Conservation (phyloP, 257 asterid genomes). For the Verbascum thapsus region DNA sequence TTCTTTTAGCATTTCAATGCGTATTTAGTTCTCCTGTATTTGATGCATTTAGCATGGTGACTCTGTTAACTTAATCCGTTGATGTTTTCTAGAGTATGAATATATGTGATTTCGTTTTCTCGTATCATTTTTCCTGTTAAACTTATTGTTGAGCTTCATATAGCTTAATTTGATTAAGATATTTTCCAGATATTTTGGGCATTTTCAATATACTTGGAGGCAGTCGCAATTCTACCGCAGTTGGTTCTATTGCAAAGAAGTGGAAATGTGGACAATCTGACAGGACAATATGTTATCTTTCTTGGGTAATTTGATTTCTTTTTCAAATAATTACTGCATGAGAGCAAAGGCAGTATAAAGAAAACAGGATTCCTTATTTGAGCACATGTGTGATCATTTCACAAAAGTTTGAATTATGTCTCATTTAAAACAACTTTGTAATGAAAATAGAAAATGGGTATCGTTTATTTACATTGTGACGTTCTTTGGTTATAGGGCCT, state of each 20-base stretch:
- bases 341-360: constrained; percentile 2
- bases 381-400: no score
- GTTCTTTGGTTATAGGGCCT: constrained; percentile 56
- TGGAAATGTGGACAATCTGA: constrained; percentile 93
- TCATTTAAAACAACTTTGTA: not conserved
- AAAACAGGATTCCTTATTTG: no score
- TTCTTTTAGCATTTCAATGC: not conserved
- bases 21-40: constrained; percentile 2
- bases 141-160: not conserved
- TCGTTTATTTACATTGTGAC: not conserved
- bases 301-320: constrained; percentile 69
- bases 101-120: not conserved
- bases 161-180: constrained; percentile 9
- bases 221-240: constrained; percentile 85
- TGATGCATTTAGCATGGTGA: not conserved
- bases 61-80: constrained; percentile 6
- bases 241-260: constrained; percentile 94
- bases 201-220: constrained; percentile 75
- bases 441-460: not conserved
- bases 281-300: constrained; percentile 91
- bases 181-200: constrained; percentile 80
- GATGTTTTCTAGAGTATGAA: no score
- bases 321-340: constrained; percentile 13
- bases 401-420: no score
- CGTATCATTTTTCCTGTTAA: not conserved